Base-by-base conservation (phyloP, 2,329 filamentous ascomycete genomes). In the Aureobasidium mangrovei region DNA sequence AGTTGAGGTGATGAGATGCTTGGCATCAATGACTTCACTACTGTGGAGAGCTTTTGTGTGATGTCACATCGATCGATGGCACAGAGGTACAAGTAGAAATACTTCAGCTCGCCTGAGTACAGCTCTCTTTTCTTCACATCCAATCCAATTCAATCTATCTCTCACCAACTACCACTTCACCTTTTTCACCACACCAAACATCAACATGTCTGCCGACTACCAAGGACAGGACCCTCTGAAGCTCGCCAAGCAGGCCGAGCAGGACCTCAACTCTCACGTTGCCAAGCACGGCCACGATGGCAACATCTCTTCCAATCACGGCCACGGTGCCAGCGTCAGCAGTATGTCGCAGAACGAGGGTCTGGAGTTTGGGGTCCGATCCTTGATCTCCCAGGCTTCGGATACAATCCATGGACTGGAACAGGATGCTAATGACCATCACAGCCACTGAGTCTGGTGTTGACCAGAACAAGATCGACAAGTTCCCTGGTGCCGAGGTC, bases 181-280 rank as follows among this genome's bases (percentile, higher is more conserved):
- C 40, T 3, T n/a, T 29, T 26, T 8, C 40, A 36, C 9, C 38
- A 42, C 29, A 35, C 48, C 43, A 44, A 10, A 7, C 24, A 44
- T 10, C 41, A 54, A 46, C 4, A 76, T 76, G 73, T 75, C 74
- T 42, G 60, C 63, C 54, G 69, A 68, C 63, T 70, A 72, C 65
- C 55, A 70, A 56, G 65, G 65, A 60, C 63, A 70, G 53, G 66
- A 75, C 62, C 72, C 70, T 49, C 61, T 71, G 60, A 64, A 67
- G 29, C 63, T 76, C 61, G 74, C 76, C 52, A 64, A 72, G 60
- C 66, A 77, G 59, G 74, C 75, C 8, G 74, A 77, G 68, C 65
- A 65, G 18, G 73, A 78, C 54, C 67, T 77, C 52, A 74, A 76
- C 64, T 70, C 71, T 7, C 59, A 71, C 33, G 55, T 61, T 10